phyloP scores from a whole-genome alignment of 768 basidiomycete genomes.

The Pleurotus eryngii region DNA sequence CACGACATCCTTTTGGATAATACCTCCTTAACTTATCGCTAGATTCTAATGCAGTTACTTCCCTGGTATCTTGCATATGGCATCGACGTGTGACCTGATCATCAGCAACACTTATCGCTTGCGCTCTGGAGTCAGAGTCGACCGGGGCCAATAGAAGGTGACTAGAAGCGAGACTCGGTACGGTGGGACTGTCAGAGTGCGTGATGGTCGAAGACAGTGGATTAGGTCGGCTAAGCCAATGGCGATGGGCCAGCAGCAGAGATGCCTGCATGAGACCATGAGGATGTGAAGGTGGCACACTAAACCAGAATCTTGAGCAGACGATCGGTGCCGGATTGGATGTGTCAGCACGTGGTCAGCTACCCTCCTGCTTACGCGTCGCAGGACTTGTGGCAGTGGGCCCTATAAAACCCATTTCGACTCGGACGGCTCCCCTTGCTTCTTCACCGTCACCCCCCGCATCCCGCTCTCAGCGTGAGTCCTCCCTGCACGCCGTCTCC shows the following conservation, averaged over 20 bases:
- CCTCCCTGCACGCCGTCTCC: conserved; percentile 8
- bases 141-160: too few species aligned
- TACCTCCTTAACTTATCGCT: neutral
- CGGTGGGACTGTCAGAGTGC: neutral
- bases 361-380: conserved; percentile 32
- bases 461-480: neutral
- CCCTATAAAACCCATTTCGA: conserved; percentile 14
- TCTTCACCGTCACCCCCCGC: conserved; percentile 5
- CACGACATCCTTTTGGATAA: neutral
- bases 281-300: too few species aligned
- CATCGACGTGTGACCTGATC: neutral
- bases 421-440: conserved; percentile 6
- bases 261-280: too few species aligned
- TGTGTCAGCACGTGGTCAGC: conserved; percentile 7
- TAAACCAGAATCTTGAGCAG: neutral
- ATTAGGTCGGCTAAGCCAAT: neutral
- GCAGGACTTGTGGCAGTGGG: conserved; percentile 10
- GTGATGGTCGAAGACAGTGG: neutral
- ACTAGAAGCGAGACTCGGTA: too few species aligned
- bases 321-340: conserved; percentile 11
- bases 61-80: neutral
- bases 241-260: neutral
- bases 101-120: too few species aligned
- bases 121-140: too few species aligned
- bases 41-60: neutral